These are phyloP conservation scores for Physcomitrellopsis africana DNA, from an alignment of 225 moss, liverwort and hornwort genomes.

Conservation along the genomic window DNA sequence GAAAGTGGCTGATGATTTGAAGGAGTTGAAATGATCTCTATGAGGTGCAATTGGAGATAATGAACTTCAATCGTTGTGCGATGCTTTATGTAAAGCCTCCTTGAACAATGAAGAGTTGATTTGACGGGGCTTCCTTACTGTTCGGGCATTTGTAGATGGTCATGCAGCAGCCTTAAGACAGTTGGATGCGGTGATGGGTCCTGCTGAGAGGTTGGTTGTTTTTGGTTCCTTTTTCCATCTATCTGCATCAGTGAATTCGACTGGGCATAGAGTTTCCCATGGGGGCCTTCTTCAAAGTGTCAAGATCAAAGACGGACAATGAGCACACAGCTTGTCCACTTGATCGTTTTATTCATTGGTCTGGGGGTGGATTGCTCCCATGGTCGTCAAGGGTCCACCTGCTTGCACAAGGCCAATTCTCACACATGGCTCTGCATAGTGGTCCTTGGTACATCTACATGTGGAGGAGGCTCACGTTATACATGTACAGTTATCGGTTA, in stretches of 20 bases:
- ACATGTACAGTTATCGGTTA: conserved; percentile 42
- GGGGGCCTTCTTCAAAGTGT: conserved; percentile 24
- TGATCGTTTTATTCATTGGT: conserved; percentile 22
- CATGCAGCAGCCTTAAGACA: conserved; percentile 1
- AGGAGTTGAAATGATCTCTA: conserved; percentile 15
- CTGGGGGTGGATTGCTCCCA: neutral
- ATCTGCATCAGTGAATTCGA: conserved; percentile 26
- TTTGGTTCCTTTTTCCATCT: neutral
- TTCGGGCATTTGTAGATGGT: conserved; percentile 20
- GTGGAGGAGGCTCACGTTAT: conserved; percentile 19
- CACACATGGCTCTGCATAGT: conserved; percentile 13
- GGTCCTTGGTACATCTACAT: conserved; percentile 2
- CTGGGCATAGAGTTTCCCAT: conserved; percentile 6
- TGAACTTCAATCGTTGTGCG: neutral
- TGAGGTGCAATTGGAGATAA: conserved; percentile 28
- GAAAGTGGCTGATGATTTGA: conserved; percentile 70
- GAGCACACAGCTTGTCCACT: conserved; percentile 20
- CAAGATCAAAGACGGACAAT: conserved; percentile 25
- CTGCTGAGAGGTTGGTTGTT: conserved; percentile 16
- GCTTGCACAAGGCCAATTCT: conserved; percentile 23
- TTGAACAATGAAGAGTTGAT: neutral
- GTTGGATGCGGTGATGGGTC: conserved; percentile 5
- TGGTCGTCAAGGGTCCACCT: conserved; percentile 14
- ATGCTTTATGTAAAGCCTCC: conserved; percentile 4
- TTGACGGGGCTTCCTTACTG: conserved; percentile 20